Evolutionary conservation across 169 alveolate species (phyloP).

Genomic region (Plasmodium fragile): DNA sequence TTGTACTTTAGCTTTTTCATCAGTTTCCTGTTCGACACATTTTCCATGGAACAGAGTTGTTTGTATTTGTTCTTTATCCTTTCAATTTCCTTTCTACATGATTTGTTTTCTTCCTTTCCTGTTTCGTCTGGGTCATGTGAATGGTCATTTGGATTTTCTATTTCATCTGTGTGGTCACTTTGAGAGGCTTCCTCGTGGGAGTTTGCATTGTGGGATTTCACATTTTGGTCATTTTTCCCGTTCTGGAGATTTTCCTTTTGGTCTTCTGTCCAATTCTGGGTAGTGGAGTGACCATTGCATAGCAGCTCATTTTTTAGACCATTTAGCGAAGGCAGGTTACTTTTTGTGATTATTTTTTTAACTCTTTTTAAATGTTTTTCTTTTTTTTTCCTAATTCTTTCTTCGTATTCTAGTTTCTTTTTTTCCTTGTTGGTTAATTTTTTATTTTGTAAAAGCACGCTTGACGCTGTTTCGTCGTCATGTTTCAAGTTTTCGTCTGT

Average conservation of each 20-base stretch:
- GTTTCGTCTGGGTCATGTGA: neutral
- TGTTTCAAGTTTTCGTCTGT: conserved; percentile 9
- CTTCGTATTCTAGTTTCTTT: conserved; percentile 55
- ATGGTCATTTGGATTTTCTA: neutral
- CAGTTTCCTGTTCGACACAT: conserved; percentile 47
- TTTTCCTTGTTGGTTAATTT: conserved; percentile 48
- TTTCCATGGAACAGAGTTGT: conserved; percentile 1
- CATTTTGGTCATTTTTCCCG: neutral
- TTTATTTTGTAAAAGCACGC: neutral
- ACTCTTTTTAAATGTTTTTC: conserved; percentile 66
- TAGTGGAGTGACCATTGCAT: neutral
- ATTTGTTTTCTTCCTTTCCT: neutral
- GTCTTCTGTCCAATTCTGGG: neutral
- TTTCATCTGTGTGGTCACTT: neutral
- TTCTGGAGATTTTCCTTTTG: too few relatives aligned
- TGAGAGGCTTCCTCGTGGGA: neutral
- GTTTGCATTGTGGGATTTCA: neutral
- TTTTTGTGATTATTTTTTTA: conserved; percentile 55
- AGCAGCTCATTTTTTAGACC: conserved; percentile 25
- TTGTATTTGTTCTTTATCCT: neutral
- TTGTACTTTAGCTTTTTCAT: conserved; percentile 61
- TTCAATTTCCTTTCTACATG: neutral
- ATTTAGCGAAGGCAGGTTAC: conserved; percentile 23
- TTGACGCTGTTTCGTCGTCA: neutral
- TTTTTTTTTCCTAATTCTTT: conserved; percentile 53